These are phyloP conservation scores for Trematosphaeria pertusa DNA, from an alignment of 2,329 filamentous ascomycete species.

Conservation along the genomic window DNA sequence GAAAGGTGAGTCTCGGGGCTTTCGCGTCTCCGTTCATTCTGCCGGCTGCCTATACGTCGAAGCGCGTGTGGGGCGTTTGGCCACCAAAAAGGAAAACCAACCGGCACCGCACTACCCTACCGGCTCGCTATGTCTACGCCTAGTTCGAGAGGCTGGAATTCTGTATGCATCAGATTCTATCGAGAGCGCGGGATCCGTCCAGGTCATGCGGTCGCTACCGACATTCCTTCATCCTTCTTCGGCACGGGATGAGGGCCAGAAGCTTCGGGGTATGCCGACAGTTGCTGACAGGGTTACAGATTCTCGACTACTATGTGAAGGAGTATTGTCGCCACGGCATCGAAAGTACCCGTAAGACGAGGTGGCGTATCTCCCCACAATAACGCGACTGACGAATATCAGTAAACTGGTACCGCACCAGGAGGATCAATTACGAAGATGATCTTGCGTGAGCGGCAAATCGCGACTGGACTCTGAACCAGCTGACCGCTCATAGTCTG, in stretches of 20 bases:
- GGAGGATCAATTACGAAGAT: conserved; percentile 76
- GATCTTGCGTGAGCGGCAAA: conserved; percentile 59
- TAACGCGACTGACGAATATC: conserved; percentile 18
- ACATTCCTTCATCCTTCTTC: too few species aligned
- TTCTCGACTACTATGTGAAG: conserved; percentile 74
- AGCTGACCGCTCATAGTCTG: conserved; percentile 24
- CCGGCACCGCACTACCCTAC: too few species aligned
- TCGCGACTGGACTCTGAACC: neutral
- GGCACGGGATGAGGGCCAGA: too few species aligned
- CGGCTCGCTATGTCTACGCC: too few species aligned
- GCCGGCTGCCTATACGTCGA: too few species aligned
- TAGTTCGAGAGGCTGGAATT: too few species aligned
- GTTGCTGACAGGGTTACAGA: conserved; percentile 56
- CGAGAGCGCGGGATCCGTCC: too few species aligned
- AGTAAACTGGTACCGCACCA: conserved; percentile 87
- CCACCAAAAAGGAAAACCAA: too few species aligned
- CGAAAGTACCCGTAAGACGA: conserved; percentile 69
- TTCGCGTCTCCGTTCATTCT: too few species aligned
- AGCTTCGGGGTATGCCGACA: conserved; percentile 9
- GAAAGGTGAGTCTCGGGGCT: conserved; percentile 57
- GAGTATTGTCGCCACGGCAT: conserved; percentile 77
- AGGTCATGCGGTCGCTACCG: too few species aligned
- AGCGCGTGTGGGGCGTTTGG: too few species aligned
- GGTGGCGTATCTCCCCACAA: neutral
- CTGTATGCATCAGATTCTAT: too few species aligned